Base-by-base conservation (phyloP, 2,329 filamentous ascomycete genomes). In the Rutstroemia sp. region DNA sequence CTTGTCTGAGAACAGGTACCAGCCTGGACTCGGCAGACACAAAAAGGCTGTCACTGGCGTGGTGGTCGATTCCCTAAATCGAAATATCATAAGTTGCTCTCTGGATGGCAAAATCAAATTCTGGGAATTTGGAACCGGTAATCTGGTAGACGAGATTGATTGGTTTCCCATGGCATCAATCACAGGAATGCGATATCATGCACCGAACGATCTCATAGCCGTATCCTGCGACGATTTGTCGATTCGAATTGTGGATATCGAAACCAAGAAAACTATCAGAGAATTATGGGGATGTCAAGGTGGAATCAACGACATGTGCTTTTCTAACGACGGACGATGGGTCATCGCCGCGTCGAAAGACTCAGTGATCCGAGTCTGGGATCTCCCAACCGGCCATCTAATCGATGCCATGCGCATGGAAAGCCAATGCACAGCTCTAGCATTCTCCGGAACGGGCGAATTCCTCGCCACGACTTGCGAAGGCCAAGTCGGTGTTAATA, bases 41-140 rank as follows among this genome's bases (percentile, higher is more conserved):
- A 87, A 80, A 2, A 86, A 86, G 65, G 79, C 88, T 2, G 83
- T 99, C 5, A 96, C 92, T 1, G 95, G 94, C 1, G 76, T 99
- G 42, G 79, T 90, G 23, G 83, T 97, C 16, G 92, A 99, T 73
- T 86, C 84, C n/a, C 78, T 97, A 70, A 96, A 96, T 72, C 88
- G 86, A 62, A 83, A 80, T 18, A 78, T 97, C 50, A 83, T 96
- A 45, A 95, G 91, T 59, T 95, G 91, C 69, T 87, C 90, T 2
- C 74, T 91, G 14, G 94, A 99, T 71, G 94, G 94, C 34, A 95
- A 87, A 71, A 80, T 97, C 65, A 97, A 96, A 75, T 97, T 99
- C 70, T 99, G 95, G 95, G 89, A 95, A 62, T 95, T 99, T 61
- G 72, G 84, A n/a, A 90, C 88, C 0, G 94, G 92, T 7, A 80